Base-by-base conservation (phyloP, 805 yeast species). In the Candida vartiovaarae region DNA sequence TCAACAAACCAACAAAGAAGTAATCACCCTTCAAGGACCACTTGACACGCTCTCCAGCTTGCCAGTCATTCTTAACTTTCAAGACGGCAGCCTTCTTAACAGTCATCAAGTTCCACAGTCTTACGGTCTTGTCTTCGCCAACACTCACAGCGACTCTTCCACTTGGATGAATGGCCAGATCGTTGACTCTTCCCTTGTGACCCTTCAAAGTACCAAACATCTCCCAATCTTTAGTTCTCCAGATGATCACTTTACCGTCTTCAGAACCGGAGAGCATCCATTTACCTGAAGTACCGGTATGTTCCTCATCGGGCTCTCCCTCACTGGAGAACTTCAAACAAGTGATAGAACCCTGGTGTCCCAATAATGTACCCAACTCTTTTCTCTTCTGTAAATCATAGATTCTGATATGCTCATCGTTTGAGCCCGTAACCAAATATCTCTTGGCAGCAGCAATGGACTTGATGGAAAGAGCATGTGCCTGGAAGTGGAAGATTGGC, bases 181-280 rank as follows among this genome's bases (percentile, higher is more conserved):
- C 98, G 52, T 83, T 84, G 36, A 93, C 76, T 42, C 84, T 72
- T n/a, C 79, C 91, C 36, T 74, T 74, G 64, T 91, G 98, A 9
- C 97, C 98, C 62, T 89, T 89, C 62, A 93, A 69, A 10, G 82
- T 79, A 4, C 93, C 95, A 61, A 87, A 81, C 36, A 80, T 74
- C 60, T 93, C 98, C 99, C 99, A 93, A 65, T 93, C 99, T 62
- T 86, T 88, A 3, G 93, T 84, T 63, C 98, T 74, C 99, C 99
- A 93, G 35, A 93, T 75, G 41, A 88, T 77, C 38, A 93, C 80
- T 47, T 80, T 82, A 25, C 96, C 95, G 61, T 93, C 98, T 36
- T 85, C 95, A 2, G 90, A 84, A 1, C 93, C 95, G 9, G 95
- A 83, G 26, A 93, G 66, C 32, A 93, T 71, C 99, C 99, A 93